Evolutionary conservation across 257 asterid species (phyloP), one percentile per base, ranked within the genome.

Genomic region (Penstemon davidsonii): DNA sequence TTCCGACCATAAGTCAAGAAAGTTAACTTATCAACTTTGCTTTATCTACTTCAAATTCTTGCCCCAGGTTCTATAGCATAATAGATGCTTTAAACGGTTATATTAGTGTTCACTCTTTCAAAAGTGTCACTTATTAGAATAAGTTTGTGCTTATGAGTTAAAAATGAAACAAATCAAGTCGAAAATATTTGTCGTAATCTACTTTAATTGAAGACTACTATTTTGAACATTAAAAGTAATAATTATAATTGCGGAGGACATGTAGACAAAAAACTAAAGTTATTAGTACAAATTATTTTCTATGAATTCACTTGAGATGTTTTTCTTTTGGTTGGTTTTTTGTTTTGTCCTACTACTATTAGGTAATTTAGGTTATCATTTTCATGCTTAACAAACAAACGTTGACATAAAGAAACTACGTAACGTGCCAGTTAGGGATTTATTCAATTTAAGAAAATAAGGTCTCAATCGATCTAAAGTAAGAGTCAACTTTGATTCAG

Each of bases 1-100:
- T 39, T 55, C 82, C 77, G 74, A 60, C 82, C 64, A 42, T 43
- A 54, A 55, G 76, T 69, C 76, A 74, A 69, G 38, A 73, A 64
- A 68, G 53, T 69, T 37, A 57, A 52, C 79, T 79, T 78, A 6
- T 66, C 67, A 58, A 70, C 79, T 73, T 78, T 52, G 64, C 82
- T 73, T 73, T 73, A 46, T 47, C 70, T 42, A 68, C 60, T 37
- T 70, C 54, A 12, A 53, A 51, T 59, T 68, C 10, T n/a, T 15
- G 37, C 62, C 38, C 15, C 3, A 36, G 36, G 6, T 43, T 46
- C 10, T 12, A 43, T 53, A 4, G 37, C n/a, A 25, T 70, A 38
- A 19, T 52, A 6, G 54, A 39, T 7, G 65, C 72, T 41, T 65
- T 58, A 7, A 25, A 25, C 4, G 54, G 33, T 1, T 25, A 25